phyloP scores from a whole-genome alignment of 495 filamentous ascomycete genomes.

The Lasiosphaeria miniovina region DNA sequence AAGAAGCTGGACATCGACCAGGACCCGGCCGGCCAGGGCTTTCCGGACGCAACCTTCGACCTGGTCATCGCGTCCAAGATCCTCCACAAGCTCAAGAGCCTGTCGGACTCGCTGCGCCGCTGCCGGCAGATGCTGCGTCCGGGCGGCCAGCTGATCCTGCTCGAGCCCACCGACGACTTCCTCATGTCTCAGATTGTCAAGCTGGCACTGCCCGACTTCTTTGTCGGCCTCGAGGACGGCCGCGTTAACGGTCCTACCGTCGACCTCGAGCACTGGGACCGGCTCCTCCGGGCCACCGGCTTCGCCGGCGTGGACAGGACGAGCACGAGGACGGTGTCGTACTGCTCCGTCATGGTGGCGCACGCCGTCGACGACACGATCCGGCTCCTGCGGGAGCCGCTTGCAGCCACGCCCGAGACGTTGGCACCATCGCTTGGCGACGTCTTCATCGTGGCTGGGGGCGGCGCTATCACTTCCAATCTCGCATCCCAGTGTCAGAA shows the following conservation, averaged over 20 bases:
- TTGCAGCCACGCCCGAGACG: background rate
- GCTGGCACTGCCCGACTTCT: background rate
- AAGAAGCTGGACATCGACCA: slow-evolving; percentile 40
- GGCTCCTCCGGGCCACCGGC: slow-evolving; percentile 33
- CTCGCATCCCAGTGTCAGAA: background rate
- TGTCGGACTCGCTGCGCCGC: slow-evolving; percentile 41
- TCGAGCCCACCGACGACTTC: slow-evolving; percentile 44
- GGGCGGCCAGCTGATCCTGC: slow-evolving; percentile 49
- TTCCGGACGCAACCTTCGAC: slow-evolving; percentile 43
- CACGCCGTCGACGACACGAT: slow-evolving; percentile 44
- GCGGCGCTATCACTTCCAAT: background rate
- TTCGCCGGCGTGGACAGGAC: slow-evolving; percentile 48
- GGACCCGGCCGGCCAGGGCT: slow-evolving; percentile 41
- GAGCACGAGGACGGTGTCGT: slow-evolving; percentile 9
- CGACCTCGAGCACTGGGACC: slow-evolving; percentile 35
- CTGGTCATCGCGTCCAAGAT: slow-evolving; percentile 45
- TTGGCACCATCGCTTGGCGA: slow-evolving; percentile 1
- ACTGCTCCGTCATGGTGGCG: slow-evolving; percentile 29
- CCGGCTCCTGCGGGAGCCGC: slow-evolving; percentile 8
- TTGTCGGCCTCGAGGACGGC: background rate
- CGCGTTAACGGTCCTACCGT: background rate
- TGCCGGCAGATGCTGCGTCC: slow-evolving; percentile 47
- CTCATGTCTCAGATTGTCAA: slow-evolving; percentile 29
- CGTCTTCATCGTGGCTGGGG: slow-evolving; percentile 8
- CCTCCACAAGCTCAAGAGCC: slow-evolving; percentile 46